A percentile compares a stretch with the other conserved stretches of the same genome.
Evolutionary conservation across 2,329 filamentous ascomycete species (phyloP).

Genomic region (Chaetomium strumarium): DNA sequence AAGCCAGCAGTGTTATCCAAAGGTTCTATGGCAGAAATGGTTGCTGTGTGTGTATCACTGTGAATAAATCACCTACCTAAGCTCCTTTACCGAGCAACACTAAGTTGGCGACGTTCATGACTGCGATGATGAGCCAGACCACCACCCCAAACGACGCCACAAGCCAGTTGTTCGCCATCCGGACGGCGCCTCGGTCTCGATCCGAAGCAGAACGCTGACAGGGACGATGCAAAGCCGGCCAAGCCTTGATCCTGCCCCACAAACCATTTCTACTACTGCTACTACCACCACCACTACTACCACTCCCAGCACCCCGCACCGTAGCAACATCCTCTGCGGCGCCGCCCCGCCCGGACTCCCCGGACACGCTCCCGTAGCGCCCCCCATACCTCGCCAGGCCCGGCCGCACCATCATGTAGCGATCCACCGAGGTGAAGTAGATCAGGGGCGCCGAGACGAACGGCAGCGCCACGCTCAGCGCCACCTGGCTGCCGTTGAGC

Average conservation of each 20-base stretch:
- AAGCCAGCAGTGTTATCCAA: too few species aligned
- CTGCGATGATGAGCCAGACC: slow-evolving; percentile 58
- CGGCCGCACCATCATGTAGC: slow-evolving; percentile 26
- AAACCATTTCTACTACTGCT: not conserved
- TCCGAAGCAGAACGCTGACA: not conserved
- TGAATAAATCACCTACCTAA: not conserved
- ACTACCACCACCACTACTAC: too few species aligned
- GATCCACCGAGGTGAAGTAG: slow-evolving; percentile 27
- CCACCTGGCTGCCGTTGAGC: slow-evolving; percentile 22
- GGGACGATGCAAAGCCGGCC: not conserved
- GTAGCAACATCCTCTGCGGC: not conserved
- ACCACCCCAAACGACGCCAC: slow-evolving; percentile 45
- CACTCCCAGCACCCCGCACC: not conserved
- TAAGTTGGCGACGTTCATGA: slow-evolving; percentile 72
- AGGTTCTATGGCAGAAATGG: too few species aligned
- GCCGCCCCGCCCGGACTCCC: not conserved
- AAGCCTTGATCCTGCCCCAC: not conserved
- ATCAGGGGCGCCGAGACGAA: slow-evolving; percentile 29
- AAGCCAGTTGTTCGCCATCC: slow-evolving; percentile 70
- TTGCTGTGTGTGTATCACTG: not conserved
- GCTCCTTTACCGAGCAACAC: slow-evolving; percentile 54
- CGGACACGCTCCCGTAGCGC: not conserved
- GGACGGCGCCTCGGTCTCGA: slow-evolving; percentile 30
- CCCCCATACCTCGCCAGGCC: slow-evolving; percentile 14
- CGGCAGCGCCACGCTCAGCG: slow-evolving; percentile 27